Percentiles rank a stretch among this genome's conserved stretches.
phyloP scores from a whole-genome alignment of 2,329 filamentous ascomycete species.

The Rutstroemia sp. region DNA sequence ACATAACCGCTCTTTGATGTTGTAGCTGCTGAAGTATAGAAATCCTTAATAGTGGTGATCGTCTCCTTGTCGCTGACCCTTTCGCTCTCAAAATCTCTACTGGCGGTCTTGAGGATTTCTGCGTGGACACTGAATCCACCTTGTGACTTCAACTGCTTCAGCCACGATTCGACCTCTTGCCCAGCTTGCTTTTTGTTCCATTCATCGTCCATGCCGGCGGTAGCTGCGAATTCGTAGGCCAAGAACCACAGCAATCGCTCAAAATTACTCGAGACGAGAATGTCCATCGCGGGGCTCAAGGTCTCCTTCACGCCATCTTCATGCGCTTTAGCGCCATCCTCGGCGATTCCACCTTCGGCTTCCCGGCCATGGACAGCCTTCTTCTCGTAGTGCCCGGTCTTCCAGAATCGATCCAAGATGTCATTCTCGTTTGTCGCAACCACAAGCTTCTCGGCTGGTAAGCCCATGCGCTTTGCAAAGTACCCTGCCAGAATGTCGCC shows the following conservation, averaged over 20 bases:
- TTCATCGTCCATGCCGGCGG: slow-evolving; percentile 53
- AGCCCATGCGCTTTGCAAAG: slow-evolving; percentile 84
- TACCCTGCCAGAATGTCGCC: slow-evolving; percentile 90
- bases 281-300: slow-evolving; percentile 93
- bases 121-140: slow-evolving; percentile 77
- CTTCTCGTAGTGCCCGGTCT: slow-evolving; percentile 85
- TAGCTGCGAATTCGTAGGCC: slow-evolving; percentile 61
- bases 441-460: slow-evolving; percentile 81
- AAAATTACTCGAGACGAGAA: slow-evolving; percentile 92
- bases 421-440: slow-evolving; percentile 97
- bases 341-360: slow-evolving; percentile 45
- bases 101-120: slow-evolving; percentile 64
- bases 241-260: slow-evolving; percentile 94
- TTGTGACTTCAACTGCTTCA: slow-evolving; percentile 68
- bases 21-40: slow-evolving; percentile 36
- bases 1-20: slow-evolving; percentile 56
- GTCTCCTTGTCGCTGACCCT: slow-evolving; percentile 60
- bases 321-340: slow-evolving; percentile 54
- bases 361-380: slow-evolving; percentile 52
- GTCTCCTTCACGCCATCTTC: slow-evolving; percentile 79
- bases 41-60: slow-evolving; percentile 53
- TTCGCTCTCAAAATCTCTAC: slow-evolving; percentile 75
- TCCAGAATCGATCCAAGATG: slow-evolving; percentile 93
- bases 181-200: slow-evolving; percentile 64
- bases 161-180: slow-evolving; percentile 71